Evolutionary conservation across 805 yeast species (phyloP), one percentile per base, ranked within the genome.

Genomic region (Metschnikowia arizonensis): DNA sequence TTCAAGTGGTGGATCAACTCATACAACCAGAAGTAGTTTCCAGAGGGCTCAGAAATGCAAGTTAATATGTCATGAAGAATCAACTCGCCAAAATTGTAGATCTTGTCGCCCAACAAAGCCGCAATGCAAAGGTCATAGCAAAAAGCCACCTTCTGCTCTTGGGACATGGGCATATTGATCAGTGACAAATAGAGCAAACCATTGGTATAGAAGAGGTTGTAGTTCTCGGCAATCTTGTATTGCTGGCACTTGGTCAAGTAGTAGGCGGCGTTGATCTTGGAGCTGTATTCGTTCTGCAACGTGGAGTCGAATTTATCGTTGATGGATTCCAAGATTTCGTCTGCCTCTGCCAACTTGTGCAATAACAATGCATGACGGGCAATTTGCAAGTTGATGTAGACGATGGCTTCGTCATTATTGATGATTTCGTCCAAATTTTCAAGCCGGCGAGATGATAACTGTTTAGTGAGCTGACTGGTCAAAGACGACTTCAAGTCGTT

Each of bases 81-180:
- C 51, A 93, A 77, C 68, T 93, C 99, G 42, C 98, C 98, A 65
- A 93, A 93, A 69, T 91, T 93, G 73, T 88, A 93, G 56, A 91
- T 87, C 58, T 79, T 82, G 60, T 89, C 96, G 40, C 97, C 98
- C 56, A 91, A 74, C 48, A 93, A 70, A 0, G 97, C 98, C 26
- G 96, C 82, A 37, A 88, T 74, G 48, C 91, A 77, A 54, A 91
- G 77, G 54, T 91, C 95, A 57, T 82, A 81, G 50, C 74, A 68
- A 42, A 71, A 57, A 1, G 88, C 86, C 45, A 72, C 62, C 43
- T 54, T 49, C 35, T 64, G 66, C 28, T 65, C 69, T 15, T 63
- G 61, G 9, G 72, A 53, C 46, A 81, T 62, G 42, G 76, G 62
- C 21, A 54, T 45, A 18, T 69, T 76, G 42, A 88, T 72, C 40